Percentiles rank a stretch among this genome's conserved stretches.
Conservation (phyloP, 805 yeast species). For the Kodamaea lidongshanica region DNA sequence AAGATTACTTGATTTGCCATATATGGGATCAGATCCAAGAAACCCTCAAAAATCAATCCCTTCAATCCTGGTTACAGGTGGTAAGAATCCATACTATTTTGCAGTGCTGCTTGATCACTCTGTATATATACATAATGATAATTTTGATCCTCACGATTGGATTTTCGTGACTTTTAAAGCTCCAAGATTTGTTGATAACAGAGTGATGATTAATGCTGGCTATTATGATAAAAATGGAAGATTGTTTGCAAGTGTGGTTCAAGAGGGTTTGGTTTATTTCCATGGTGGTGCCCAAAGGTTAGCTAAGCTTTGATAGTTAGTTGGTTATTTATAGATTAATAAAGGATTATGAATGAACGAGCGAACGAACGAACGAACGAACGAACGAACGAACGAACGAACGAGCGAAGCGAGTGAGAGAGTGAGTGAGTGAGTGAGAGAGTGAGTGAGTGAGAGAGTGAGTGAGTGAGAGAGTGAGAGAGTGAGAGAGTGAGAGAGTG, state of each 20-base stretch:
- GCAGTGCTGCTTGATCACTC: constrained; percentile 31
- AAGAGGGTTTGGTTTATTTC: constrained; percentile 30
- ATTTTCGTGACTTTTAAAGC: constrained; percentile 22
- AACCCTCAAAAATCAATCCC: constrained; percentile 4
- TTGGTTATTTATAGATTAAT: constrained; percentile 1
- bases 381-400: not conserved
- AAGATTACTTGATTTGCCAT: constrained; percentile 24
- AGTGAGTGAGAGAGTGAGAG: too few relatives aligned
- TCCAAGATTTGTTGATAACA: constrained; percentile 26
- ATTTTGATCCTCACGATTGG: constrained; percentile 31
- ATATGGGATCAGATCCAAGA: constrained; percentile 6
- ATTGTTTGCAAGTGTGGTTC: constrained; percentile 27
- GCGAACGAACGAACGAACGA: not conserved
- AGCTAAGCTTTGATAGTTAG: constrained; percentile 15
- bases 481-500: too few relatives aligned
- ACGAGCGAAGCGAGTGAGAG: constrained; percentile 1
- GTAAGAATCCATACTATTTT: constrained; percentile 22
- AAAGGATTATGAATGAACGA: not conserved
- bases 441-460: too few relatives aligned
- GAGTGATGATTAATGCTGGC: constrained; percentile 24
- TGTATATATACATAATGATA: constrained; percentile 31
- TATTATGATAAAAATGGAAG: constrained; percentile 26
- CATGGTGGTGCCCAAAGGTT: constrained; percentile 15
- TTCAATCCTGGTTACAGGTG: constrained; percentile 18
- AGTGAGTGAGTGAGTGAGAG: too few relatives aligned